Base-by-base conservation (phyloP, 306 rosid genomes). In the Acacia acuminata region DNA sequence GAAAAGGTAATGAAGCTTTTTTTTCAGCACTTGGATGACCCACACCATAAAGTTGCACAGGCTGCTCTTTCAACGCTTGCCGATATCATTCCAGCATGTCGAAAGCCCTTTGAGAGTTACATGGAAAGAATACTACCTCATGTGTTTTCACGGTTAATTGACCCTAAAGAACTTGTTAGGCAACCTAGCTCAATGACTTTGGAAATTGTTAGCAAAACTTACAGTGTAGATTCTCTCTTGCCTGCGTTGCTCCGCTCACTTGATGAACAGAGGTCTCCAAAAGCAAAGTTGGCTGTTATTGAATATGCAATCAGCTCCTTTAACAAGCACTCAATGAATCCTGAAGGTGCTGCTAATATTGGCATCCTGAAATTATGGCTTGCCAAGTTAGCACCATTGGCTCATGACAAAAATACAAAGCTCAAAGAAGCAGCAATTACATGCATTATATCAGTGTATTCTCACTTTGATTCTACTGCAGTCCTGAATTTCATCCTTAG, bases 1-100 rank as follows among this genome's bases (percentile, higher is more conserved):
- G 99, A 96, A 92, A 96, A 96, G 92, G 98, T 96, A 45, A 96
- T 96, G 99, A 96, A 96, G 88, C 87, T 96, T 85, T 96, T 94
- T 88, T 96, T 96, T 90, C 97, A 94, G 88, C 99, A 96, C 84
- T 88, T 96, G 89, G 99, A 96, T 84, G 99, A 96, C 84, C 99
- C 99, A 71, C 99, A 96, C 87, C 98, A 96, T 83, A 96, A 96
- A 90, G 97, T 96, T 87, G 98, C 99, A 45, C 99, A 96, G 84
- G 99, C 99, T 77, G 99, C 99, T 79, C 99, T 96, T 81, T 91
- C 97, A 80, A 94, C 99, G 27, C 97, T 96, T 24, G 92, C 99
- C 17, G 98, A 96, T 86, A 84, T 96, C 51, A 90, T 96, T 90
- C 94, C 97, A 81, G 85, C 97, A 73, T 96, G 98, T 86, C 91